Base-by-base conservation (phyloP, 2,329 filamentous ascomycete genomes). In the Epichloe hybrida region DNA sequence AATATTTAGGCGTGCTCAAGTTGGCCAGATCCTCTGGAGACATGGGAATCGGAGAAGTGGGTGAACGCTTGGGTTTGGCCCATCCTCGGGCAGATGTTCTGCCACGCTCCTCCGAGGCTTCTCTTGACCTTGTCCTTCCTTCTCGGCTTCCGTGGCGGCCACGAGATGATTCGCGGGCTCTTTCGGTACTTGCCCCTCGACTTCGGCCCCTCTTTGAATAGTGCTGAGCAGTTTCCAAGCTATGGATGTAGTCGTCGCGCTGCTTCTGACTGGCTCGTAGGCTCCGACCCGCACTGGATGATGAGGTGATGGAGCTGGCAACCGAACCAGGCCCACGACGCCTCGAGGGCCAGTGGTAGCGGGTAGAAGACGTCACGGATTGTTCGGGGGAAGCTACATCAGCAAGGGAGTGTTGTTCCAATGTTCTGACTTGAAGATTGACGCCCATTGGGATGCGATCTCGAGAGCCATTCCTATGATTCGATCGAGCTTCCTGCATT, bases 11-110 rank as follows among this genome's bases (percentile, higher is more conserved):
- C 1, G 71, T 77, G 55, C 75, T 77, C 47, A 84, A 66, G 57
- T 78, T 83, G 61, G 81, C 79, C 53, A 87, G 64, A 59, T 96
- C 89, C 59, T 95, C 88, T 0, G 89, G 89, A 3, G 90, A 95
- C 90, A 96, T 96, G 3, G 90, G 88, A 2, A 95, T 77, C 0
- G 91, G 91, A 0, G 91, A 96, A 2, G 88, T 94, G 1, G 91
- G 91, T 1, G 91, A 96, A 21, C 86, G 77, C 67, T 95, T 95
- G 17, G 85, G 80, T 61, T 81, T 84, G 55, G 84, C 69, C 52
- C 74, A 88, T 56, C 82, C 84, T 21, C 83, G 78, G 43, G 78
- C 74, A 12, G 76, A 71, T 21, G 75, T 76, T 54, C 86, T 78
- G 20, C 86, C 86, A 52, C 86, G 81, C 41, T 85, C 84, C 56